These are phyloP conservation scores for Gremmenia infestans DNA, from an alignment of 2,329 filamentous ascomycete species.

Conservation along the genomic window DNA sequence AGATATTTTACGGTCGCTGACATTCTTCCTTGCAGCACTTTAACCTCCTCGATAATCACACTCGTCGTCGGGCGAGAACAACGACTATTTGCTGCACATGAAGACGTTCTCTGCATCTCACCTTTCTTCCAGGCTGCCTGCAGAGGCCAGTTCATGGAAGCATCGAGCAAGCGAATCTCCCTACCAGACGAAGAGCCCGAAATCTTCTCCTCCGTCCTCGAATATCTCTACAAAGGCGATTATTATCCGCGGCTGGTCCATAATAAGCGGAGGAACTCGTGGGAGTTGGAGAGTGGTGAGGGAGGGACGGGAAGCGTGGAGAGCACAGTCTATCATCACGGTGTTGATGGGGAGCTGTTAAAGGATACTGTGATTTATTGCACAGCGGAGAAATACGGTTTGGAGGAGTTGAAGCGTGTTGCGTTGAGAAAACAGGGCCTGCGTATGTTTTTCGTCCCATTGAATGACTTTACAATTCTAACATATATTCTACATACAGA, in stretches of 20 bases:
- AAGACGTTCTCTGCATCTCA: conserved; percentile 83
- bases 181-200: conserved; percentile 77
- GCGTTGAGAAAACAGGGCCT: conserved; percentile 91
- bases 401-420: conserved; percentile 88
- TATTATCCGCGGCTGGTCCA: conserved; percentile 77
- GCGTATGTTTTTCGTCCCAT: conserved; percentile 17
- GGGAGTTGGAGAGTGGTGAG: conserved; percentile 64
- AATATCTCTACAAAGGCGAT: conserved; percentile 71
- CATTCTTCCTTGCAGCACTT: conserved; percentile 21
- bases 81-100: conserved; percentile 89
- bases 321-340: conserved; percentile 72
- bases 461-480: not conserved
- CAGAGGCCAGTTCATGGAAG: conserved; percentile 67
- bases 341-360: conserved; percentile 71
- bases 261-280: conserved; percentile 80
- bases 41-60: conserved; percentile 72
- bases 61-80: conserved; percentile 78
- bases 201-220: conserved; percentile 87
- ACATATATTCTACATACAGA: not conserved
- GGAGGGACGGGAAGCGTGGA: conserved; percentile 57
- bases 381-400: conserved; percentile 80
- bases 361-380: conserved; percentile 95
- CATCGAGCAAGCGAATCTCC: conserved; percentile 72
- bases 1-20: conserved; percentile 13
- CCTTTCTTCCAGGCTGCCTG: conserved; percentile 75